phyloP scores from a whole-genome alignment of 2,329 filamentous ascomycete species.

The Colletotrichum echinochloae region DNA sequence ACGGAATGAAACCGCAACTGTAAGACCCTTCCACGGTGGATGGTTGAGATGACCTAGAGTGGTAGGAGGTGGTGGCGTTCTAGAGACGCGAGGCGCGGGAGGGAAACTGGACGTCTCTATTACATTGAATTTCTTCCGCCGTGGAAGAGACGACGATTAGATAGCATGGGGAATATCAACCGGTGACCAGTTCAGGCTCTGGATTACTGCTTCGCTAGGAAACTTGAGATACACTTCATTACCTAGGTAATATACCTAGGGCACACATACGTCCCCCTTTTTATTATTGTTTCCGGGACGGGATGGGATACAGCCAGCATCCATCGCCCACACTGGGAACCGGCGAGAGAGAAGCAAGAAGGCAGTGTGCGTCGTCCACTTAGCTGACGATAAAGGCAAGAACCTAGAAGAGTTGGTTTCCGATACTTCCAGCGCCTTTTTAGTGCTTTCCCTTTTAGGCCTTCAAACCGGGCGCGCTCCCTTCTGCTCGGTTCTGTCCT shows the following conservation, averaged over 20 bases:
- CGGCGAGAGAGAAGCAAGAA: background rate
- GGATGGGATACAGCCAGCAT: background rate
- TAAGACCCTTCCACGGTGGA: background rate
- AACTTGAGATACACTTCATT: background rate
- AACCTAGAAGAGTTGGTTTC: conserved; percentile 6
- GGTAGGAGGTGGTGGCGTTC: conserved; percentile 26
- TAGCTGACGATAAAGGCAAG: background rate
- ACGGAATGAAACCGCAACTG: background rate
- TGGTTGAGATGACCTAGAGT: background rate
- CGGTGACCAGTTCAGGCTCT: background rate
- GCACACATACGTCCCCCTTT: background rate
- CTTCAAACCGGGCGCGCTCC: too few species aligned
- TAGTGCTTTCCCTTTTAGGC: too few species aligned
- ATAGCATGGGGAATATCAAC: background rate
- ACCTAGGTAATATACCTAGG: background rate
- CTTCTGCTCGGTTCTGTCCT: background rate
- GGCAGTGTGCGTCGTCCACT: background rate
- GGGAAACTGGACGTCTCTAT: background rate
- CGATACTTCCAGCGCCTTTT: too few species aligned
- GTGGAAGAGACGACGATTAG: background rate
- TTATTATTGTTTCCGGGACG: background rate
- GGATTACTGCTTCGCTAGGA: background rate
- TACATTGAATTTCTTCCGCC: background rate
- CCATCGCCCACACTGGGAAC: background rate
- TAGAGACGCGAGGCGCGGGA: conserved; percentile 3